A percentile compares a stretch with the other conserved stretches of the same genome.
Conservation (phyloP, 176 grass and related monocot species). For the Oryza glumipatula region DNA sequence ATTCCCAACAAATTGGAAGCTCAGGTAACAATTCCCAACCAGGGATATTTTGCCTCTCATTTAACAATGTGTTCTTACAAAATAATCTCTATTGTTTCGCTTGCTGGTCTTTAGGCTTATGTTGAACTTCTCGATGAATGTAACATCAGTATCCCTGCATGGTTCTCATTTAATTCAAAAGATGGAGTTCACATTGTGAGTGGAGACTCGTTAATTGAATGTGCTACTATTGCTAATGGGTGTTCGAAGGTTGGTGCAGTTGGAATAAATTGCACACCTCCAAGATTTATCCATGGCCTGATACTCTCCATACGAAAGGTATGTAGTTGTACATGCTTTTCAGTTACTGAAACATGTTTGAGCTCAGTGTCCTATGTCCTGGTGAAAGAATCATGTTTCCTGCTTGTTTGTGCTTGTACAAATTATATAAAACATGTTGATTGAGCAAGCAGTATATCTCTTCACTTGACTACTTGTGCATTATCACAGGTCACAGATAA, state of each 20-base stretch:
- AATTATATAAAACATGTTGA: neutral
- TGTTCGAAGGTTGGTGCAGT: slow-evolving; percentile 74
- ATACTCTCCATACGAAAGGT: slow-evolving; percentile 81
- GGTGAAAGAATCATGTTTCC: slow-evolving; percentile 5
- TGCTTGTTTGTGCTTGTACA: neutral
- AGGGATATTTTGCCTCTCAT: slow-evolving; percentile 1
- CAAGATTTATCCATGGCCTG: slow-evolving; percentile 87
- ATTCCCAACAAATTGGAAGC: slow-evolving; percentile 98
- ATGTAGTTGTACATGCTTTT: neutral
- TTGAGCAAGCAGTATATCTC: neutral
- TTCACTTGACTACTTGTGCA: slow-evolving; percentile 13
- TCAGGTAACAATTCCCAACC: slow-evolving; percentile 93
- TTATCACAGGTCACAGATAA: slow-evolving; percentile 74
- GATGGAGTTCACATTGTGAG: slow-evolving; percentile 84
- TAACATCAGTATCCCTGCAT: slow-evolving; percentile 77
- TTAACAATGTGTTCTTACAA: slow-evolving; percentile 21
- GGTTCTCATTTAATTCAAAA: slow-evolving; percentile 98
- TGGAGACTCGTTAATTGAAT: slow-evolving; percentile 83
- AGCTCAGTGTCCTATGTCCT: neutral
- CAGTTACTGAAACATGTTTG: neutral
- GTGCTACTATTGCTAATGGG: slow-evolving; percentile 70
- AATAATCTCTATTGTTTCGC: slow-evolving; percentile 23
- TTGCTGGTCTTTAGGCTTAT: slow-evolving; percentile 65
- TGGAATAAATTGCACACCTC: slow-evolving; percentile 97
- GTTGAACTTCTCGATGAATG: slow-evolving; percentile 84